Evolutionary conservation across 2,329 filamentous ascomycete genomes (phyloP), one percentile per base, ranked within the genome.

Genomic region (Orbilia brochopaga): DNA sequence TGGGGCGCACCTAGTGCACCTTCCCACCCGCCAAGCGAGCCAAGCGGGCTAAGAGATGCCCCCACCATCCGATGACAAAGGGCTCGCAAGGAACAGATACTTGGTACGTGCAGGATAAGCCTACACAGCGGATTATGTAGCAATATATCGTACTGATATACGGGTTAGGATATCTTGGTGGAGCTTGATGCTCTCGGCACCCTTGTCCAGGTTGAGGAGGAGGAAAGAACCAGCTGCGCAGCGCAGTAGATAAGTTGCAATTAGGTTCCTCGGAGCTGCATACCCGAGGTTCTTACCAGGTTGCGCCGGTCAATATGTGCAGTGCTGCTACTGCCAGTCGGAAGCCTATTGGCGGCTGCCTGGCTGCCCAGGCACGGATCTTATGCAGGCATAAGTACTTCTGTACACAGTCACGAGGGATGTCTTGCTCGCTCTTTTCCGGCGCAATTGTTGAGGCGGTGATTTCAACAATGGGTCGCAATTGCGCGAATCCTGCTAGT

Each of bases 1-100:
- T 51, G 66, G 66, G 46, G 66, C 58, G 27, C 37, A 50, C 37
- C 58, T 37, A 35, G 66, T 53, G 27, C 37, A 50, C 37, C 58
- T 37, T 60, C 52, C 64, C 58, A 58, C 30, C 65, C 52, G 65
- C 65, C 65, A 69, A 69, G 65, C 65, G 65, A 69, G 54, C 51
- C 54, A 69, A 48, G 44, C 15, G 44, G 11, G 44, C 44, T 23
- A 23, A 19, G 44, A 48, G 19, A 19, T 17, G 40, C 17, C 13
- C 13, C 40, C 40, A 15, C 40, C 40, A 44, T 17, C 40, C 8
- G 27, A 32, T 32, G 27, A 32, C 27, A 32, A 32, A 32, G 27
- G 27, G 8, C 27, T 8, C 27, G n/a, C 27, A 4, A 32, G 27
- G 27, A 32, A 32, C 4, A 32, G 3, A 32, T 32, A 32, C 27